Percentiles rank a stretch among this genome's conserved stretches.
Conservation (phyloP, 495 filamentous ascomycete species). For the Penicillium dipodomyicola region DNA sequence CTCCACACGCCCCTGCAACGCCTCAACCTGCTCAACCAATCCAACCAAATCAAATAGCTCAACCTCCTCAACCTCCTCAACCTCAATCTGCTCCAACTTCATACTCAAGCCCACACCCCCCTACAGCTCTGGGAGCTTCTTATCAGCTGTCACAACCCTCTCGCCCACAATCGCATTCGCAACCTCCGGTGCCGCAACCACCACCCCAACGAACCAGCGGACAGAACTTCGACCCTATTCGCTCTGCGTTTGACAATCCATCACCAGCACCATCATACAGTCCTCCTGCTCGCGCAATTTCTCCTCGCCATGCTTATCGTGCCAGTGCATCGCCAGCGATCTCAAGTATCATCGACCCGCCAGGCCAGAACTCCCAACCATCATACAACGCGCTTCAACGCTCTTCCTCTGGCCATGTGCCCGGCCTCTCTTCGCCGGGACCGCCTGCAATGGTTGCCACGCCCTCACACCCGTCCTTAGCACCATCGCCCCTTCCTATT, state of each 20-base stretch:
- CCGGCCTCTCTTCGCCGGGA: constrained; percentile 32
- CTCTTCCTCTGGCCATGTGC: constrained; percentile 34
- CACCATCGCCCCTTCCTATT: constrained; percentile 27
- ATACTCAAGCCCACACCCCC: constrained; percentile 19
- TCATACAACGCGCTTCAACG: constrained; percentile 33
- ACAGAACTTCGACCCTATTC: constrained; percentile 84
- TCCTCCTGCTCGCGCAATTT: constrained; percentile 33
- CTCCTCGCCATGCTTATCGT: constrained; percentile 51
- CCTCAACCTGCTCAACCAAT: constrained; percentile 6
- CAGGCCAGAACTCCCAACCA: constrained; percentile 41
- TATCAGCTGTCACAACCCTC: constrained; percentile 28
- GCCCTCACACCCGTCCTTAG: constrained; percentile 28
- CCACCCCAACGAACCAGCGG: constrained; percentile 55
- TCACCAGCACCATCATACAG: constrained; percentile 53
- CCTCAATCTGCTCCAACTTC: constrained; percentile 27
- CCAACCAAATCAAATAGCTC: constrained; percentile 9
- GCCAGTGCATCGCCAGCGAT: constrained; percentile 89
- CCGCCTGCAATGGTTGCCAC: constrained; percentile 25
- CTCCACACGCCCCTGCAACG: constrained; percentile 22
- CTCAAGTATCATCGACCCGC: constrained; percentile 82
- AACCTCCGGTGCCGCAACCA: constrained; percentile 39
- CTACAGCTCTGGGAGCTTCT: constrained; percentile 23
- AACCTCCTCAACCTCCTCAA: constrained; percentile 14
- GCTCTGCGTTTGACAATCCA: constrained; percentile 62
- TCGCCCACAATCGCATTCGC: constrained; percentile 43